Evolutionary conservation across 192 early-diverging fungal genomes (phyloP).

Genomic region (Coemansia sp.): DNA sequence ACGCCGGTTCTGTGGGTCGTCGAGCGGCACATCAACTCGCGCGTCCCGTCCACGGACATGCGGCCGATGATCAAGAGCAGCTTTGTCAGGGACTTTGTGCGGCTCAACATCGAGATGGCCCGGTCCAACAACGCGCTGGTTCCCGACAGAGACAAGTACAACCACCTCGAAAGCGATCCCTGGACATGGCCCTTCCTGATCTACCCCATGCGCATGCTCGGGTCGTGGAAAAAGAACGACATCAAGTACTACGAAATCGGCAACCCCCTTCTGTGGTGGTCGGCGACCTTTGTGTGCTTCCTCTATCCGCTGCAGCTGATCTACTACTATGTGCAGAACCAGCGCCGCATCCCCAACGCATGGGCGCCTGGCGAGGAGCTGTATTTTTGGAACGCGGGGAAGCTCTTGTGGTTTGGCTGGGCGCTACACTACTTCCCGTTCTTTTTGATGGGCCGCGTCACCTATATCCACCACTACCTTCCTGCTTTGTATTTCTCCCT

Average conservation of each 20-base stretch:
- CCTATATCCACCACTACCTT: slow-evolving; percentile 71
- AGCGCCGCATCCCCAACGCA: slow-evolving; percentile 4
- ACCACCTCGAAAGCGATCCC: slow-evolving; percentile 71
- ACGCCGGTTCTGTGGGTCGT: slow-evolving; percentile 86
- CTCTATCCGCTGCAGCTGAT: slow-evolving; percentile 15
- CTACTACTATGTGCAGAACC: slow-evolving; percentile 44
- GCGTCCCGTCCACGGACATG: slow-evolving; percentile 58
- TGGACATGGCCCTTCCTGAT: slow-evolving; percentile 79
- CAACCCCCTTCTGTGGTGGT: slow-evolving; percentile 88
- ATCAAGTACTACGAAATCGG: slow-evolving; percentile 85
- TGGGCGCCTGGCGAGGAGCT: neutral
- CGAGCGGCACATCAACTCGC: slow-evolving; percentile 78
- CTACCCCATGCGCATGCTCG: slow-evolving; percentile 82
- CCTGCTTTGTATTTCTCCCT: slow-evolving; percentile 68
- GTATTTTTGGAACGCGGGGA: neutral
- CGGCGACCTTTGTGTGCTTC: slow-evolving; percentile 36
- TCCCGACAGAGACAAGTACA: slow-evolving; percentile 84
- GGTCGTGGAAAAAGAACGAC: slow-evolving; percentile 63
- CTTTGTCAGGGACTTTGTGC: slow-evolving; percentile 77
- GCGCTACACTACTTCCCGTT: slow-evolving; percentile 66
- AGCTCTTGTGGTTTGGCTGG: slow-evolving; percentile 52
- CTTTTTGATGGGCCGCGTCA: slow-evolving; percentile 65
- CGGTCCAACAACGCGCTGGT: slow-evolving; percentile 87
- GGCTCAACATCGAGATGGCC: slow-evolving; percentile 94
- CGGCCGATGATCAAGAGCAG: slow-evolving; percentile 58